Percentiles rank a stretch among this genome's conserved stretches.
Conservation (phyloP, 192 early-diverging fungal species). For the Thamnidium elegans region DNA sequence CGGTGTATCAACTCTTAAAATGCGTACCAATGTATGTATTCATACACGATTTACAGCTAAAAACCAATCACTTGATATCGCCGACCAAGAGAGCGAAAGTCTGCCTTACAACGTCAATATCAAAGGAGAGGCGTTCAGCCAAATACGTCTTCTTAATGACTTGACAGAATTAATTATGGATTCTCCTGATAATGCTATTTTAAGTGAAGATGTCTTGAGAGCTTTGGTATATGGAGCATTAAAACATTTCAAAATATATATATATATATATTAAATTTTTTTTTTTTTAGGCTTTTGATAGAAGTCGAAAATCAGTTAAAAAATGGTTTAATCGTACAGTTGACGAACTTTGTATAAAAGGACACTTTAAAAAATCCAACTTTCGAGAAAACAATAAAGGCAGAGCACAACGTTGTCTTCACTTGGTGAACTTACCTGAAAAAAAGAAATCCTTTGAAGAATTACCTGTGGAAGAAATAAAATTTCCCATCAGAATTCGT, state of each 20-base stretch:
- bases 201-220: conserved; percentile 7
- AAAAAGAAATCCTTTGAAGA: background rate
- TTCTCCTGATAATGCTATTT: conserved; percentile 6
- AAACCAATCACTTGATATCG: background rate
- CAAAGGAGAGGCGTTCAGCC: conserved; percentile 6
- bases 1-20: background rate
- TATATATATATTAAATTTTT: too few relatives aligned
- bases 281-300: conserved; percentile 19
- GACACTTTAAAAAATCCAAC: conserved; percentile 1
- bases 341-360: conserved; percentile 8
- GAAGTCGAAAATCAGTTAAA: background rate
- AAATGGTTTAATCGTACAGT: conserved; percentile 23
- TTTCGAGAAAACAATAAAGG: background rate
- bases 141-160: background rate
- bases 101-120: conserved; percentile 16
- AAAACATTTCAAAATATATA: too few relatives aligned
- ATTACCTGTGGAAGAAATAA: background rate
- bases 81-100: background rate
- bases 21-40: conserved; percentile 18
- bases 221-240: conserved; percentile 7
- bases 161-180: background rate
- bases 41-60: conserved; percentile 17
- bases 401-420: background rate
- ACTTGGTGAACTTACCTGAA: background rate
- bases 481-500: background rate